Conservation (phyloP, 441 rosid genomes). For the Populus hybrid region DNA sequence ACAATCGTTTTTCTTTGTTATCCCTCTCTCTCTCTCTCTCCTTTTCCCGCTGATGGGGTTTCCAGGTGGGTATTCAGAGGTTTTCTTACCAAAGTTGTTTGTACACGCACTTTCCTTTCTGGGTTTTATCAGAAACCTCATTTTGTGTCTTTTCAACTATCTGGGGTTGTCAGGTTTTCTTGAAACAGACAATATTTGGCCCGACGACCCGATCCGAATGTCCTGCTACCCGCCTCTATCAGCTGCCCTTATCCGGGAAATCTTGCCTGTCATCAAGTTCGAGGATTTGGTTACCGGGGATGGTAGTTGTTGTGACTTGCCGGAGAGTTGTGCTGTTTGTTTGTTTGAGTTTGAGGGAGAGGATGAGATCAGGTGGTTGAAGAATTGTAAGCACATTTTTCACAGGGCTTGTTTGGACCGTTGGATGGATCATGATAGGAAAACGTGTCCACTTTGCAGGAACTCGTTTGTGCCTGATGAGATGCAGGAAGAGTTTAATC, state of each 20-base stretch:
- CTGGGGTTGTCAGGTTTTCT: constrained; percentile 79
- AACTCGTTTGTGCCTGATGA: constrained; percentile 69
- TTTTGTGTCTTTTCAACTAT: constrained; percentile 46
- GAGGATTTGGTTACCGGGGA: constrained; percentile 34
- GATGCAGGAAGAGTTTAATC: constrained; percentile 58
- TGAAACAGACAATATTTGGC: constrained; percentile 49
- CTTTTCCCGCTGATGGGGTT: constrained; percentile 49
- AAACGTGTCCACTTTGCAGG: constrained; percentile 85
- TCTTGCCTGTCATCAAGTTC: constrained; percentile 59
- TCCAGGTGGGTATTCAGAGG: constrained; percentile 77
- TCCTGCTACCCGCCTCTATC: constrained; percentile 40
- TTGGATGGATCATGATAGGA: constrained; percentile 78
- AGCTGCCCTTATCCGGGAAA: constrained; percentile 68
- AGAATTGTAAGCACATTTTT: constrained; percentile 71
- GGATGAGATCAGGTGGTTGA: constrained; percentile 69
- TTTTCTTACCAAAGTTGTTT: constrained; percentile 67
- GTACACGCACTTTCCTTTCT: constrained; percentile 64
- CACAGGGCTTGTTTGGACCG: constrained; percentile 80
- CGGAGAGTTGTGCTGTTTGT: constrained; percentile 80
- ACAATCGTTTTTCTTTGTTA: neutral
- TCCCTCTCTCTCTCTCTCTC: neutral
- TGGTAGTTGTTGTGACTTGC: constrained; percentile 29
- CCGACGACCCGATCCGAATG: constrained; percentile 25
- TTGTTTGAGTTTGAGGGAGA: constrained; percentile 63
- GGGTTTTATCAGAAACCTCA: constrained; percentile 53